Evolutionary conservation across 208 protist species (phyloP).

Genomic region (Acanthamoeba rhysodes): DNA sequence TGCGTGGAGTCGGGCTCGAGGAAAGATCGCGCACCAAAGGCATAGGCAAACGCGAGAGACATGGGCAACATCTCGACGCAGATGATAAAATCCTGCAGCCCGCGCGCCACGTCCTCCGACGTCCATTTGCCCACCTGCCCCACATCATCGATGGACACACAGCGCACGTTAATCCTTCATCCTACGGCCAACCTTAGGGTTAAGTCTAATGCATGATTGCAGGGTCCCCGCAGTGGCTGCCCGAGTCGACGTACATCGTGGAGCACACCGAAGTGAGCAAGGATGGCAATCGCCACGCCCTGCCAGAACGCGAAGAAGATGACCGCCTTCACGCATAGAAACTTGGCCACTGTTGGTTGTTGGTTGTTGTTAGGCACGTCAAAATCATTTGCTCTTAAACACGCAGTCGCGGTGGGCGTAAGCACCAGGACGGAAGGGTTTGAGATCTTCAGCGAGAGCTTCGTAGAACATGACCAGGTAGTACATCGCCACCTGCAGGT

Average conservation of each 20-base stretch:
- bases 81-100: conserved; percentile 93
- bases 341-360: conserved; percentile 90
- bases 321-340: conserved; percentile 94
- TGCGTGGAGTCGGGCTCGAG: neutral
- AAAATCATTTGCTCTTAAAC: too few relatives aligned
- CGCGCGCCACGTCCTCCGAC: conserved; percentile 83
- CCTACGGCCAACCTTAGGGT: too few relatives aligned
- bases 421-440: conserved; percentile 91
- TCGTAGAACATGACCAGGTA: conserved; percentile 95
- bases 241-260: conserved; percentile 58
- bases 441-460: conserved; percentile 93
- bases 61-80: conserved; percentile 92
- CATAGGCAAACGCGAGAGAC: conserved; percentile 91
- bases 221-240: neutral
- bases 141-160: too few relatives aligned
- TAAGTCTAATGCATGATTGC: neutral
- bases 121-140: conserved; percentile 77
- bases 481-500: conserved; percentile 91
- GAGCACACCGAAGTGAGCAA: conserved; percentile 85
- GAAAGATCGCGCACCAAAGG: conserved; percentile 85
- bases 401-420: too few relatives aligned
- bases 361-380: too few relatives aligned
- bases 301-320: conserved; percentile 96
- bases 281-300: conserved; percentile 92
- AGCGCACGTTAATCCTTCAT: too few relatives aligned